Evolutionary conservation across 352 stramenopile genomes (phyloP).

Genomic region (Phytophthora podocarpi): DNA sequence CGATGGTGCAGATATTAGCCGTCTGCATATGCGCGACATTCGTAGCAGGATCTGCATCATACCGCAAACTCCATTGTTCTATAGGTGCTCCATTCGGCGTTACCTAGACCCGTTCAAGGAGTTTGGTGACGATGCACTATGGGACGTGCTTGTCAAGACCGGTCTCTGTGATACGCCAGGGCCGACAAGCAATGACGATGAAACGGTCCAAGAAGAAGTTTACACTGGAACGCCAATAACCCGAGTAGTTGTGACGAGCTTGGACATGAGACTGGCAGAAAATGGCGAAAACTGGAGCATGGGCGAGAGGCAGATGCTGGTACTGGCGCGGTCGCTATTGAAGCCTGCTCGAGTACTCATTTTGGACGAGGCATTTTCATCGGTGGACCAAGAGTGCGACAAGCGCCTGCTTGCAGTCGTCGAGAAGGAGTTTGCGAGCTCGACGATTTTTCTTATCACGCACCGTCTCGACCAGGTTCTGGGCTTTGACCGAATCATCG

Average conservation of each 20-base stretch:
- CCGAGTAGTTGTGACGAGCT: constrained; percentile 29
- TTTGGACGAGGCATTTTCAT: constrained; percentile 75
- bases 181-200: constrained; percentile 54
- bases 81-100: constrained; percentile 86
- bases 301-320: constrained; percentile 96
- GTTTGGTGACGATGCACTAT: constrained; percentile 67
- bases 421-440: constrained; percentile 85
- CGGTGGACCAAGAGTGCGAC: constrained; percentile 65
- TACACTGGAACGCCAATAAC: constrained; percentile 33
- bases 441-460: constrained; percentile 95
- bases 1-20: constrained; percentile 85
- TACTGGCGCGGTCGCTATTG: constrained; percentile 90
- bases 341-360: constrained; percentile 92
- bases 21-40: constrained; percentile 43
- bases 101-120: constrained; percentile 93
- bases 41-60: constrained; percentile 68
- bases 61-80: constrained; percentile 92
- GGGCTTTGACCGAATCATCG: constrained; percentile 88
- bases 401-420: constrained; percentile 48
- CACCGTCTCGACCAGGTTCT: constrained; percentile 95
- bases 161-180: constrained; percentile 63
- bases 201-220: constrained; percentile 42
- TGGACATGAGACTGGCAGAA: constrained; percentile 55
- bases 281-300: constrained; percentile 96
- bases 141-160: constrained; percentile 48